A percentile compares a stretch with the other conserved stretches of the same genome.
phyloP scores from a whole-genome alignment of 306 rosid genomes.

The Lathyrus sativus region DNA sequence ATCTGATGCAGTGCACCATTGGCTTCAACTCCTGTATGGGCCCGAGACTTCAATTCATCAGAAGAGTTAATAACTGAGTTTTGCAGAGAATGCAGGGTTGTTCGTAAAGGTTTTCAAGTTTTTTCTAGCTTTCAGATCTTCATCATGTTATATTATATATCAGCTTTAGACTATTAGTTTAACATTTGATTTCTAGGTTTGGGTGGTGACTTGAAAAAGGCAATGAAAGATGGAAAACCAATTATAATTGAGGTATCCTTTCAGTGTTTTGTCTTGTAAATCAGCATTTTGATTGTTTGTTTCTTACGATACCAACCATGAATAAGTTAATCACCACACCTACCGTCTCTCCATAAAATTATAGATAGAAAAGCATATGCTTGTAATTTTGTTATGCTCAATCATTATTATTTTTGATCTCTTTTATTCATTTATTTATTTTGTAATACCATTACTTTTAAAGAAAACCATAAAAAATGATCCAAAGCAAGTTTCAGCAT shows the following conservation, averaged over 20 bases:
- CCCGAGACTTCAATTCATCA: conserved; percentile 81
- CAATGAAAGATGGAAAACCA: conserved; percentile 99
- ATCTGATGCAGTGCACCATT: conserved; percentile 73
- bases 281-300: no score
- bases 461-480: no score
- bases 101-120: conserved; percentile 71
- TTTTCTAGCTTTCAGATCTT: conserved; percentile 31
- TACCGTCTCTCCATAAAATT: no score
- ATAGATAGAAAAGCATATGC: no score
- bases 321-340: no score
- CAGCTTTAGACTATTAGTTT: conserved; percentile 5
- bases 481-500: no score
- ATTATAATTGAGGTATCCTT: conserved; percentile 80
- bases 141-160: conserved; percentile 12
- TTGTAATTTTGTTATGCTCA: no score
- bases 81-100: conserved; percentile 98
- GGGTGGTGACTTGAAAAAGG: conserved; percentile 98
- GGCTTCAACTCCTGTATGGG: conserved; percentile 88
- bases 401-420: no score
- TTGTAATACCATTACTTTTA: no score
- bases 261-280: no score
- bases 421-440: no score
- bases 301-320: no score
- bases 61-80: conserved; percentile 92
- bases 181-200: conserved; percentile 63